Base-by-base conservation (phyloP, 2,329 filamentous ascomycete genomes). In the Nemania sp. region DNA sequence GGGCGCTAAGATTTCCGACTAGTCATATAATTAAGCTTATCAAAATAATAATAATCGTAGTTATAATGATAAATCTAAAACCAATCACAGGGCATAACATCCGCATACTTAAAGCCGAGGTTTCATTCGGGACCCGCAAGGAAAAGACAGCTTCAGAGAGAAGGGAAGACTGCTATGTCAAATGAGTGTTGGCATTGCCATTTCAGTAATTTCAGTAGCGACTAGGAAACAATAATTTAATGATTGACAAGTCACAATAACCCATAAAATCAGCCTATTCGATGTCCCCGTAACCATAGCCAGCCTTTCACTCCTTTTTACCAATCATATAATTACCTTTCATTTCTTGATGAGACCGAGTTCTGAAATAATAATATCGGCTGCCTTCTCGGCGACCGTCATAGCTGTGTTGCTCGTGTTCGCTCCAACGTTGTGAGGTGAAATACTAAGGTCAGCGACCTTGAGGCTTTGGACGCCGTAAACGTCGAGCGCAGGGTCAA, bases 401-500 rank as follows among this genome's bases (percentile, higher is more conserved):
- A 65, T 24, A n/a, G 63, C 63, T 1, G 63, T 61, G 27, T 43
- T 66, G 3, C 18, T 27, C 10, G 56, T 60, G 15, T 66, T 66
- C 3, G 26, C 47, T 1, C n/a, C 11, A 3, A 66, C 49, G 20
- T 59, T 61, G 2, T 29, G 5, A 8, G 63, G 63, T 20, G 15
- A 18, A 15, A 61, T 51, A 8, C 56, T 60, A 20, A 66, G 15
- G 22, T 66, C 56, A 32, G 47, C 49, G 2, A 66, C 10, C 56
- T 66, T 66, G 2, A 66, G 22, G 3, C 56, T 5, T 13, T 20
- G 24, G 5, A 80, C 74, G 0, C 80, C 80, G 53, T 82, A 78
- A 18, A 83, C 81, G 29, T 75, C 77, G 56, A 83, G 70, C 3
- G 72, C 72, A 7, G 57, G 68, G 58, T 83, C 80, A 1, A 83